Evolutionary conservation across 2,329 filamentous ascomycete species (phyloP), one percentile per base, ranked within the genome.

Genomic region (Zalaria sp.): DNA sequence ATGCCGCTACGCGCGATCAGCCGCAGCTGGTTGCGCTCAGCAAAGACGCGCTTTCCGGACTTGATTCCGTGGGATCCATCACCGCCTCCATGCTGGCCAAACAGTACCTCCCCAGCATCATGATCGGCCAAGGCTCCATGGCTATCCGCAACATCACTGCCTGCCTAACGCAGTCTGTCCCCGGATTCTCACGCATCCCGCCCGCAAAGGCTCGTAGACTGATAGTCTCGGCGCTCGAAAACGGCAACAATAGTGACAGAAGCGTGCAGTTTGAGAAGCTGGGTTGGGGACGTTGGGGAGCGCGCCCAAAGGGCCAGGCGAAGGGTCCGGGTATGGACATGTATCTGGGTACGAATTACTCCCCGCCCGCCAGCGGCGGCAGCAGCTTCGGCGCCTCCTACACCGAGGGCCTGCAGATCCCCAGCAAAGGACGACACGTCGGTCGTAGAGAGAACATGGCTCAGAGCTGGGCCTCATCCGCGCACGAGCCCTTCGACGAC

Each of bases 251-350:
- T 38, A 58, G 73, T 46, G 70, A 79, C 47, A 79, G 80, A 50
- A 79, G 85, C 51, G 80, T 91, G 53, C 73, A 81, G 57, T 96
- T 93, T 57, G 83, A 93, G 61, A 96, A 96, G 70, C 86, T 95
- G 45, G 89, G 89, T 56, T 96, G 89, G 89, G 91, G 91, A 45
- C 79, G 87, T 50, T 98, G 89, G 89, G 83, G 93, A 61, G 91
- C 88, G 47, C 79, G 79, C 57, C 72, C 77, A 58, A 77, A 77
- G 53, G 83, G 80, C 42, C 75, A 83, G 47, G 66, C 72, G 35
- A 53, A 66, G 31, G 52, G 50, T 7, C 53, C 54, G 6, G 46
- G 52, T 27, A 56, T 56, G n/a, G 55, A 46, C 25, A 49, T 59
- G 32, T 67, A 56, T 49, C 48, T 50, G 36, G 56, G 58, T 25